Evolutionary conservation across 108 stramenopile species (phyloP).

Genomic region (Cyclotella distinguenda): DNA sequence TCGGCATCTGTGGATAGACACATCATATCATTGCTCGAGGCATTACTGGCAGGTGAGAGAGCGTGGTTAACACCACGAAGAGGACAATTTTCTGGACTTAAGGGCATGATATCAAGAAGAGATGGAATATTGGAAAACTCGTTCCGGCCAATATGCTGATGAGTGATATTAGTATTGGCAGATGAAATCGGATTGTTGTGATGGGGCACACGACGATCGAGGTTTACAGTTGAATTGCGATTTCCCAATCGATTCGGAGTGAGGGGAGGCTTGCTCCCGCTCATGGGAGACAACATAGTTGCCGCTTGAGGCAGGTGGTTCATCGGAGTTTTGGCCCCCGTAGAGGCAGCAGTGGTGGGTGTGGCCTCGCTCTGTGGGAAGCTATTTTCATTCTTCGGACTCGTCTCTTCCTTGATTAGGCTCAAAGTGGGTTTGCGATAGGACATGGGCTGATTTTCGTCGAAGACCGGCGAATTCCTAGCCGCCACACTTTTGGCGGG

Average conservation of each 20-base stretch:
- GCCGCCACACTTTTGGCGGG: background rate
- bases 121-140: background rate
- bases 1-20: constrained; percentile 71
- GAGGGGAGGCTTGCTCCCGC: constrained; percentile 35
- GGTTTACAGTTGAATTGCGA: background rate
- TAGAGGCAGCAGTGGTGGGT: background rate
- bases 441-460: constrained; percentile 16
- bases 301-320: background rate
- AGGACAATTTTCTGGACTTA: constrained; percentile 8
- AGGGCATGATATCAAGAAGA: constrained; percentile 3
- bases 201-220: background rate
- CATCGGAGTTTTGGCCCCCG: background rate
- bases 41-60: background rate
- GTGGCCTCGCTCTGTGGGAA: background rate
- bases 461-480: background rate
- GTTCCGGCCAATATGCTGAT: background rate
- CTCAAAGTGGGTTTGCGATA: constrained; percentile 20
- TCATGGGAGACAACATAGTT: constrained; percentile 27
- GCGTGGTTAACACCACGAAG: constrained; percentile 15
- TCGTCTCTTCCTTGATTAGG: constrained; percentile 25
- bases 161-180: background rate
- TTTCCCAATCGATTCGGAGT: constrained; percentile 22
- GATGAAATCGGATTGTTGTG: background rate
- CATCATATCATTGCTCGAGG: constrained; percentile 17
- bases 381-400: constrained; percentile 4